These are phyloP conservation scores for Spergularia bocconei DNA, from an alignment of 148 eudicot species.

Conservation along the genomic window DNA sequence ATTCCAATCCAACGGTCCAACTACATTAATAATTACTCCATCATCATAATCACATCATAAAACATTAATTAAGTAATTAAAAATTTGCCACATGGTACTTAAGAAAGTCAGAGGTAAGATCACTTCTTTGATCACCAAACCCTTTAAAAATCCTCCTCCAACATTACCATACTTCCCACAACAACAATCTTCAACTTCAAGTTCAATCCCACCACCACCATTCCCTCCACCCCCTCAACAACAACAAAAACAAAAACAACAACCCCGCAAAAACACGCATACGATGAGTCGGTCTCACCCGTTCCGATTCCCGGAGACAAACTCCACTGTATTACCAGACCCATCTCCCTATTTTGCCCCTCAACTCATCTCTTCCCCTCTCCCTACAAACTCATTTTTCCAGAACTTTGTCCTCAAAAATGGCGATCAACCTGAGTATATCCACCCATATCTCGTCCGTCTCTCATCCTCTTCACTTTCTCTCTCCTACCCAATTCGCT, in stretches of 20 bases:
- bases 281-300: conserved; percentile 23
- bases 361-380: conserved; percentile 49
- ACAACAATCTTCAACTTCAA: neutral
- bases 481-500: conserved; percentile 63
- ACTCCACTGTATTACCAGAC: conserved; percentile 70
- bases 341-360: conserved; percentile 68
- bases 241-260: neutral
- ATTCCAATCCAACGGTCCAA: neutral
- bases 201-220: conserved; percentile 2
- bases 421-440: conserved; percentile 88
- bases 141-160: conserved; percentile 39
- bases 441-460: conserved; percentile 76
- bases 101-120: conserved; percentile 38
- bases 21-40: neutral
- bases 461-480: conserved; percentile 62
- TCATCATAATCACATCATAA: neutral
- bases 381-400: conserved; percentile 91
- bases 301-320: conserved; percentile 49
- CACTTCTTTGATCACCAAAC: conserved; percentile 32
- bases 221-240: conserved; percentile 21
- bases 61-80: neutral
- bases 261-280: conserved; percentile 5
- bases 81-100: conserved; percentile 27
- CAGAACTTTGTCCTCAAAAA: conserved; percentile 83
- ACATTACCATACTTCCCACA: conserved; percentile 15